Base-by-base conservation (phyloP, 2,329 filamentous ascomycete genomes). In the Cladosporium oxysporum region DNA sequence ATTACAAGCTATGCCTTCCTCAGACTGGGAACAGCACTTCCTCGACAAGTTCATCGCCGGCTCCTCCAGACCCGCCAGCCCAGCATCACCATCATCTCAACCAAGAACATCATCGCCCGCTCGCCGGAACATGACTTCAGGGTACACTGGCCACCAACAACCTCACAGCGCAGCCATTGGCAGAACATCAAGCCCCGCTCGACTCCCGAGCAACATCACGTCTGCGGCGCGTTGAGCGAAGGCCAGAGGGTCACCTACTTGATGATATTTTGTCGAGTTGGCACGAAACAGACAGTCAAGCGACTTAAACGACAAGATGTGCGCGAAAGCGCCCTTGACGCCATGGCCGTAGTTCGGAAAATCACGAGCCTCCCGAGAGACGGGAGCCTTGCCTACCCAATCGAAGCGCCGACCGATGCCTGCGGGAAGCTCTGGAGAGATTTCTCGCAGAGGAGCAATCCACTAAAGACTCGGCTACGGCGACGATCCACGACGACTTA, bases 31-130 rank as follows among this genome's bases (percentile, higher is more conserved):
- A 60, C 49, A 52, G 14, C 44, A 53, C 26, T 65, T 65, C 57
- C 63, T 65, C 57, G 44, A 52, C 47, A 65, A 65, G n/a, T 65
- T 65, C 47, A 44, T 65, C 57, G 63, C 55, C 29, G 31, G 53
- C 35, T 65, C 63, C 1, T 60, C 63, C 6, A 55, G 23, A 18
- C 57, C 63, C 21, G 31, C 41, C 8, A 65, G 44, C 35, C 31
- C 63, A 1, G 21, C 57, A 59, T 41, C 57, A 2, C 14, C 37
- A 31, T 41, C 37, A 7, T 47, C 61, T 1, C 31, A 29, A 29
- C 29, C 61, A 29, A 26, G 35, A 59, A 28, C 21, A 23, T 59
- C 37, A 44, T 59, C 57, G 26, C 57, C 57, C 21, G 33, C 57
- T 26, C 35, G 57, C 37, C 33, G 31, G 14, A 53, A 7, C 26